Evolutionary conservation across 2,329 filamentous ascomycete genomes (phyloP), one percentile per base, ranked within the genome.

Genomic region (Diaporthe nobilis): DNA sequence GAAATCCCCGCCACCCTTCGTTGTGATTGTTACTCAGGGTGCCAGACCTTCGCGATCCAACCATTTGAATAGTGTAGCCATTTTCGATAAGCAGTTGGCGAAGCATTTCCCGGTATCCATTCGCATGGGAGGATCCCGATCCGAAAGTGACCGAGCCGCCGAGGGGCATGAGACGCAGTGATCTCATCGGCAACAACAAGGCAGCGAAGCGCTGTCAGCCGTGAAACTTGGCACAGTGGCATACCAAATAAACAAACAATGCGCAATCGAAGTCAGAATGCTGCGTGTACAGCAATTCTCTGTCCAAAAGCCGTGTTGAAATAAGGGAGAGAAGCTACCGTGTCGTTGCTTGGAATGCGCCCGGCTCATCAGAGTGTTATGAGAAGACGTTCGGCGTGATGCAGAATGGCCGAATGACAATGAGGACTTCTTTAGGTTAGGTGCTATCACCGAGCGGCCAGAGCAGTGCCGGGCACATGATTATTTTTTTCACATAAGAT

Each of bases 121-220:
- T 63, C n/a, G 13, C 58, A 20, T 63, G 37, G 10, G 58, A 63
- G 37, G 58, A 63, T 28, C 37, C 37, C 8, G n/a, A 44, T 20
- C 58, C 58, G 37, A 44, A 63, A 28, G 58, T 63, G n/a, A 63
- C 58, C n/a, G 58, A 44, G 7, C 58, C 58, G n/a, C 58, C 58
- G 15, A 63, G 58, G 39, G 58, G 58, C 58, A 63, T 63, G 39
- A 63, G 58, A 44, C 37, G 58, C 58, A 63, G n/a, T 28, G 7
- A 63, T 44, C 58, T 61, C 37, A 42, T 22, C 10, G 37, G 12
- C 1, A 42, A 61, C 34, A 37, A 42, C 1, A 10, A 4, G 8
- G 53, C 25, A 57, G 8, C 15, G 5, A 22, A 31, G 31, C 13
- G 58, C 10, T 5, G 7, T 28, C 2, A 8, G 37, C n/a, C 4